phyloP scores from a whole-genome alignment of 2,329 filamentous ascomycete genomes.

The Penicillium sp. region DNA sequence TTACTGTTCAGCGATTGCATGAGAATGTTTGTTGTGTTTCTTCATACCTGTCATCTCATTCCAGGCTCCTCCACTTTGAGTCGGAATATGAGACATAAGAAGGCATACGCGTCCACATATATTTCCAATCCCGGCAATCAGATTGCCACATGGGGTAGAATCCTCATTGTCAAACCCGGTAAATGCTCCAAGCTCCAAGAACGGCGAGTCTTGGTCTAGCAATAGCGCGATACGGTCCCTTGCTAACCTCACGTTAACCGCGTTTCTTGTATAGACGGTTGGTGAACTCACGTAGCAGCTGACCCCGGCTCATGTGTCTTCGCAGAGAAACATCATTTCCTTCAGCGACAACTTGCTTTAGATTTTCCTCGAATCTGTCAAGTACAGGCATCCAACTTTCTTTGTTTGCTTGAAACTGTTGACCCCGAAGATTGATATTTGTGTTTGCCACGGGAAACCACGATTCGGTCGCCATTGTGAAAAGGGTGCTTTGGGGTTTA shows the following conservation, averaged over 20 bases:
- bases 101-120: constrained; percentile 36
- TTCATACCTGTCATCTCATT: constrained; percentile 40
- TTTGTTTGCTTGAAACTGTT: constrained; percentile 20
- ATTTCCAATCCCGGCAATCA: constrained; percentile 42
- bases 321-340: constrained; percentile 29
- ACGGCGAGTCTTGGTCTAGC: constrained; percentile 41
- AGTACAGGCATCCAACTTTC: constrained; percentile 34
- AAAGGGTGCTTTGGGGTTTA: not conserved
- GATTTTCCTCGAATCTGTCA: constrained; percentile 27
- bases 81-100: constrained; percentile 44
- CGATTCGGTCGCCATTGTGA: constrained; percentile 16
- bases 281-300: constrained; percentile 26
- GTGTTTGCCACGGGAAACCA: constrained; percentile 16
- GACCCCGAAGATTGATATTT: constrained; percentile 19
- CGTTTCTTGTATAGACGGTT: not conserved
- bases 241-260: constrained; percentile 22
- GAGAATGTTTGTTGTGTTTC: not conserved
- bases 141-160: constrained; percentile 38
- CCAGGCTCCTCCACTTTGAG: constrained; percentile 45
- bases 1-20: not conserved
- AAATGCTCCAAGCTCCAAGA: constrained; percentile 41
- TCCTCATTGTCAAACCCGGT: constrained; percentile 36
- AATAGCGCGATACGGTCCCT: constrained; percentile 40
- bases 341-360: constrained; percentile 31
- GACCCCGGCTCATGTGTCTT: constrained; percentile 31